These are phyloP conservation scores for Trichoderma arundinaceum DNA, from an alignment of 2,329 filamentous ascomycete species.

Conservation along the genomic window DNA sequence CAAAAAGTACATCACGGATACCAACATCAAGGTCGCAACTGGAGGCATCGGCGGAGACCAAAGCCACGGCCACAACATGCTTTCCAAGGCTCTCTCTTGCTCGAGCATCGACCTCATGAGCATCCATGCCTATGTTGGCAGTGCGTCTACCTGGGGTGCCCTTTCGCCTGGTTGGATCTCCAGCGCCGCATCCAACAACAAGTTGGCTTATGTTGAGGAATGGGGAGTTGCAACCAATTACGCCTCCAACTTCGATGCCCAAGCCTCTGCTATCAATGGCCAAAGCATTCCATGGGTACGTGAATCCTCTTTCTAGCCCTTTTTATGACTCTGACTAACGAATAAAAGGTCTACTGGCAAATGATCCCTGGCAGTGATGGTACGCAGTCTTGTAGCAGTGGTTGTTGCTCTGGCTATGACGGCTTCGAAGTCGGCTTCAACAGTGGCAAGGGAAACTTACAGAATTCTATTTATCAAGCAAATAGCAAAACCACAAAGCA, in stretches of 20 bases:
- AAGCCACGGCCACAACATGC: conserved; percentile 40
- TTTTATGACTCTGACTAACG: background rate
- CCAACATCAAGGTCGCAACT: conserved; percentile 41
- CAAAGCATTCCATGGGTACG: conserved; percentile 12
- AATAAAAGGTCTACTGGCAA: conserved; percentile 8
- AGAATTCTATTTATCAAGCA: conserved; percentile 2
- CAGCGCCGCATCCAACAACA: conserved; percentile 15
- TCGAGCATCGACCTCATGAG: conserved; percentile 37
- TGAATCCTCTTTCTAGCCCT: background rate
- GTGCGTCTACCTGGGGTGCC: background rate
- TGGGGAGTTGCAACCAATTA: conserved; percentile 24
- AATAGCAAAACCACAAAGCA: conserved; percentile 22
- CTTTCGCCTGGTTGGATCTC: conserved; percentile 8
- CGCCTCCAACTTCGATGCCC: background rate
- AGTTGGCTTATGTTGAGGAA: conserved; percentile 26
- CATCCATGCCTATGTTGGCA: conserved; percentile 18
- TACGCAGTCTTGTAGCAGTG: background rate
- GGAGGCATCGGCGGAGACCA: conserved; percentile 44
- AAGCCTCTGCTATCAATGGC: conserved; percentile 1
- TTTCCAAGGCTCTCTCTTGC: conserved; percentile 38
- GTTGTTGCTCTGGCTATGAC: conserved; percentile 11
- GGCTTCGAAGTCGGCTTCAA: conserved; percentile 21
- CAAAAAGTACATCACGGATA: conserved; percentile 37
- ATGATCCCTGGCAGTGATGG: conserved; percentile 10
- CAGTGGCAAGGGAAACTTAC: conserved; percentile 17